Evolutionary conservation across 139 green algal genomes (phyloP).

Genomic region (Pycnococcus provasolii): DNA sequence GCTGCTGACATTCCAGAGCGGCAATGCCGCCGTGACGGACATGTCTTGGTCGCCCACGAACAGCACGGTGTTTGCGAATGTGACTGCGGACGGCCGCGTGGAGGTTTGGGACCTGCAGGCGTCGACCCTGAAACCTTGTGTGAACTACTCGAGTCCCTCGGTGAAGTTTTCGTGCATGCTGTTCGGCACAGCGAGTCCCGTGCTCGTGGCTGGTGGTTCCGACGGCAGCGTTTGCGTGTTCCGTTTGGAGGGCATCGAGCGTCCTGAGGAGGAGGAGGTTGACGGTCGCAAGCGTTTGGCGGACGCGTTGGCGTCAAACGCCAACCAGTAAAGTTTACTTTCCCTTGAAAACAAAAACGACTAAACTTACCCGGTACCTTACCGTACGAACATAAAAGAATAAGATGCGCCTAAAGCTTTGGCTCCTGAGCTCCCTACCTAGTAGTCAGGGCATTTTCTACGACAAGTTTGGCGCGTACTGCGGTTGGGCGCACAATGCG

Average conservation of each 20-base stretch:
- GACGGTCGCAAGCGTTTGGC: too few relatives aligned
- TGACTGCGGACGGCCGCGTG: slow-evolving; percentile 50
- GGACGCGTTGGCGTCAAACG: too few relatives aligned
- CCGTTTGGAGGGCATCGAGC: slow-evolving; percentile 7
- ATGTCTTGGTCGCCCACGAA: slow-evolving; percentile 63
- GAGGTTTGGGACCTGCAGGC: slow-evolving; percentile 58
- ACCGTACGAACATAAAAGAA: too few relatives aligned
- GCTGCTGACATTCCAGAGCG: slow-evolving; percentile 57
- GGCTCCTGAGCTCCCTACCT: too few relatives aligned
- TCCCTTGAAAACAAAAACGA: too few relatives aligned
- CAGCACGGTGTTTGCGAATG: slow-evolving; percentile 67
- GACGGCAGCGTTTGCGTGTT: slow-evolving; percentile 17
- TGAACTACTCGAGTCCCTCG: background rate
- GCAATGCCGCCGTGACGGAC: slow-evolving; percentile 43
- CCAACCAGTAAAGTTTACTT: too few relatives aligned
- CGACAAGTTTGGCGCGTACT: slow-evolving; percentile 62
- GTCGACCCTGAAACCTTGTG: slow-evolving; percentile 57
- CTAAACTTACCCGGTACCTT: too few relatives aligned
- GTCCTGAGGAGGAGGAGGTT: background rate
- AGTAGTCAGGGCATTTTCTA: slow-evolving; percentile 33
- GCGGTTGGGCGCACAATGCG: slow-evolving; percentile 82
- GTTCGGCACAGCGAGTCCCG: slow-evolving; percentile 45
- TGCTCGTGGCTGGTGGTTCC: slow-evolving; percentile 45
- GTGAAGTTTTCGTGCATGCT: slow-evolving; percentile 39
- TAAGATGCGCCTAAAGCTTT: too few relatives aligned